These are phyloP conservation scores for Phytophthora pseudosyringae DNA, from an alignment of 352 stramenopile species.

Conservation along the genomic window DNA sequence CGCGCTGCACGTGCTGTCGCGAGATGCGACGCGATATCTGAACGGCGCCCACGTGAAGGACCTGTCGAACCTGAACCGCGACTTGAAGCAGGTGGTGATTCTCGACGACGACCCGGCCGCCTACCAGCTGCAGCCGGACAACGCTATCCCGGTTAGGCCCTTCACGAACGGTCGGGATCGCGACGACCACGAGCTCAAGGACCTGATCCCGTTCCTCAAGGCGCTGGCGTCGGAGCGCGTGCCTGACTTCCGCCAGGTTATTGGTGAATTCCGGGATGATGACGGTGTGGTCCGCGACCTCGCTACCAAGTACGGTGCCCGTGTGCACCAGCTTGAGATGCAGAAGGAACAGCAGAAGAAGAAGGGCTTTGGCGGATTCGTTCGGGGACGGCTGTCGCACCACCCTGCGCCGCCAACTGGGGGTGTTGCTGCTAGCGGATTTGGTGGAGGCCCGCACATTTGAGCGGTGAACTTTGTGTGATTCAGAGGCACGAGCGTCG, in stretches of 20 bases:
- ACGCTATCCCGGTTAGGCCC: conserved; percentile 79
- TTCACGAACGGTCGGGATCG: conserved; percentile 85
- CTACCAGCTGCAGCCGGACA: conserved; percentile 87
- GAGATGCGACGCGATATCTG: conserved; percentile 83
- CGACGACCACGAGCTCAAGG: conserved; percentile 77
- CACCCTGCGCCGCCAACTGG: conserved; percentile 44
- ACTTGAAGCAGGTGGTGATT: conserved; percentile 84
- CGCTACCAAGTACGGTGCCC: conserved; percentile 75
- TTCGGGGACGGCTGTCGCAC: conserved; percentile 73
- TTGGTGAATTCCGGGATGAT: conserved; percentile 82
- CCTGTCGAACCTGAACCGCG: conserved; percentile 78
- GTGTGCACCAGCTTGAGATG: conserved; percentile 81
- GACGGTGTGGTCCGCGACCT: conserved; percentile 84
- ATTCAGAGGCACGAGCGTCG: conserved; percentile 2
- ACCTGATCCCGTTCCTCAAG: conserved; percentile 88
- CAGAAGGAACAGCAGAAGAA: conserved; percentile 84
- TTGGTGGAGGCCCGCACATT: conserved; percentile 29
- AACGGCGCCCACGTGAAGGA: conserved; percentile 89
- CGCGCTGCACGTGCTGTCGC: conserved; percentile 81
- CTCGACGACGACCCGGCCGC: conserved; percentile 82
- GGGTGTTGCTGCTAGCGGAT: conserved; percentile 26
- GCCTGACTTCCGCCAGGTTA: conserved; percentile 75
- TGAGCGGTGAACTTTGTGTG: conserved; percentile 18
- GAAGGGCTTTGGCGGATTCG: conserved; percentile 85
- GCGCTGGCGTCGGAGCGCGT: conserved; percentile 81